Conservation (phyloP, 352 stramenopile species). For the Phytophthora colocasiae region DNA sequence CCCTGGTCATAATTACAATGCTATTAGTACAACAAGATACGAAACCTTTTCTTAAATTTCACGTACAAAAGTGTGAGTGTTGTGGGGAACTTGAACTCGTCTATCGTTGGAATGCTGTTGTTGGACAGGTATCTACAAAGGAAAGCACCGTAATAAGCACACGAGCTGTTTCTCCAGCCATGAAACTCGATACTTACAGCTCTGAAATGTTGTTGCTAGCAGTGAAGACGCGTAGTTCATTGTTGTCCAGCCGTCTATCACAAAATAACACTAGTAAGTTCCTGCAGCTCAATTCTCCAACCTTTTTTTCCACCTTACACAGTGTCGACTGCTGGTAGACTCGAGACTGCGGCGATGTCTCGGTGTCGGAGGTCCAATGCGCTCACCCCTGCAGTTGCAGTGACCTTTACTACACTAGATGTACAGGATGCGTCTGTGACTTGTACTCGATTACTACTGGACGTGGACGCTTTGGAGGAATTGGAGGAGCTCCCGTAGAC, state of each 20-base stretch:
- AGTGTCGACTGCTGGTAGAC: conserved; percentile 23
- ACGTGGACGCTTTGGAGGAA: conserved; percentile 5
- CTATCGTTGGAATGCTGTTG: conserved; percentile 40
- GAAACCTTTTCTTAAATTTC: background rate
- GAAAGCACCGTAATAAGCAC: background rate
- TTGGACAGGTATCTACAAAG: conserved; percentile 35
- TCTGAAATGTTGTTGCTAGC: conserved; percentile 23
- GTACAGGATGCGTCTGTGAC: conserved; percentile 31
- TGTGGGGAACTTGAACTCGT: conserved; percentile 30
- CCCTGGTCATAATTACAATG: conserved; percentile 13
- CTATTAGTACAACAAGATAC: background rate
- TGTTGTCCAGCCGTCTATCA: conserved; percentile 39
- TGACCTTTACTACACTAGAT: conserved; percentile 24
- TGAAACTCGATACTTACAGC: conserved; percentile 19
- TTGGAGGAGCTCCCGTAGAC: conserved; percentile 19
- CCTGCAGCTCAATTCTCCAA: too few species aligned
- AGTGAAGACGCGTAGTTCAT: conserved; percentile 32
- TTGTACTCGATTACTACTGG: conserved; percentile 20
- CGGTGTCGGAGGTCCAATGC: conserved; percentile 32
- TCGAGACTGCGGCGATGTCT: conserved; percentile 31
- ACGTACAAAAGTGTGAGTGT: conserved; percentile 38
- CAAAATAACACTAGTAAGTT: background rate
- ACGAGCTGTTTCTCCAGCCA: background rate
- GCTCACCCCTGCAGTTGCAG: conserved; percentile 4
- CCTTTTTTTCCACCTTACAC: conserved; percentile 25